A percentile compares a stretch with the other conserved stretches of the same genome.
Conservation (phyloP, 306 rosid species). For the Senna tora region DNA sequence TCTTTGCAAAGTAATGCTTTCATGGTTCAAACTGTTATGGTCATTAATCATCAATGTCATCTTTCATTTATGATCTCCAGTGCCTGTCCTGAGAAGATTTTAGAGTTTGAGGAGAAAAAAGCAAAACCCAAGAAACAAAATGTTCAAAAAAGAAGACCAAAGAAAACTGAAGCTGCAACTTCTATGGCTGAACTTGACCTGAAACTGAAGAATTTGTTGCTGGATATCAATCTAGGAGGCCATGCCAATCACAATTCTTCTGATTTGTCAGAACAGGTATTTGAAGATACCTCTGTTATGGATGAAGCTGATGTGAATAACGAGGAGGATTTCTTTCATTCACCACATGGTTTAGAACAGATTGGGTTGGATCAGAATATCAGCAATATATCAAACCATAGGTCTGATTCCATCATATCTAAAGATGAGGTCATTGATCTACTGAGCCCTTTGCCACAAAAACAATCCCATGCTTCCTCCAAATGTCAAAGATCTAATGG, state of each 20-base stretch:
- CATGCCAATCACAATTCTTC: constrained; percentile 31
- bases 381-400: constrained; percentile 26
- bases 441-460: constrained; percentile 69
- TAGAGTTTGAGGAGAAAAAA: constrained; percentile 59
- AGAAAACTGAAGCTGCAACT: constrained; percentile 52
- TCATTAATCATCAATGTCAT: constrained; percentile 18
- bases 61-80: constrained; percentile 47
- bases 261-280: constrained; percentile 31
- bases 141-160: constrained; percentile 48
- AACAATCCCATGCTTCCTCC: constrained; percentile 21
- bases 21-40: background rate
- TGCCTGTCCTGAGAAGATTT: constrained; percentile 83
- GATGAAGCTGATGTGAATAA: constrained; percentile 40
- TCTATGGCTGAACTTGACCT: constrained; percentile 62
- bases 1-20: background rate
- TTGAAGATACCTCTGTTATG: constrained; percentile 27
- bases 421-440: constrained; percentile 65
- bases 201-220: constrained; percentile 57
- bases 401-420: constrained; percentile 31
- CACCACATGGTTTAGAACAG: constrained; percentile 33
- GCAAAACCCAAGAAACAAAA: constrained; percentile 60
- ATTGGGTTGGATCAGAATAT: constrained; percentile 23
- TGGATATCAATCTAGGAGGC: constrained; percentile 52
- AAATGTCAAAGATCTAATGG: constrained; percentile 39
- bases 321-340: constrained; percentile 27